Evolutionary conservation across 306 rosid genomes (phyloP).

Genomic region (Malus sylvestris): DNA sequence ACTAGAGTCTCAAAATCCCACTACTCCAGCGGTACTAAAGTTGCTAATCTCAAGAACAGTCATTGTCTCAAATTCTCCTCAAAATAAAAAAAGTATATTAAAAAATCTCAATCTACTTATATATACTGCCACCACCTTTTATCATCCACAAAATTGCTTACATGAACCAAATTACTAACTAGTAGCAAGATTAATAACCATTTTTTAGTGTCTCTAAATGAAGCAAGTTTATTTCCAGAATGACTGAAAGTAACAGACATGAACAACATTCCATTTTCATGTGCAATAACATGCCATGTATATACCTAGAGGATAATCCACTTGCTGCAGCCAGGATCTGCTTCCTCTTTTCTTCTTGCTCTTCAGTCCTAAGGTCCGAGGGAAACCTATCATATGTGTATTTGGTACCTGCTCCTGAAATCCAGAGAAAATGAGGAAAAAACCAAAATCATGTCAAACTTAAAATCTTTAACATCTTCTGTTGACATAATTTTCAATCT

Average conservation of each 20-base stretch:
- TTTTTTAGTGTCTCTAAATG: background rate
- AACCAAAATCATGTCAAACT: background rate
- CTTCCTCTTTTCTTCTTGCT: slow-evolving; percentile 87
- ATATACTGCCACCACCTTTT: background rate
- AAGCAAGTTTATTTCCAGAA: slow-evolving; percentile 12
- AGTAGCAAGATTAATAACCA: background rate
- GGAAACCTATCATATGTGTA: slow-evolving; percentile 88
- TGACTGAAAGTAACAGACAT: background rate
- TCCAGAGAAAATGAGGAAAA: slow-evolving; percentile 3
- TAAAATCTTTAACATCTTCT: background rate
- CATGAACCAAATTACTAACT: background rate
- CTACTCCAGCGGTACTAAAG: background rate
- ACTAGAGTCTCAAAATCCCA: background rate
- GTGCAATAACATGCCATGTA: slow-evolving; percentile 5
- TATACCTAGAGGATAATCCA: slow-evolving; percentile 80
- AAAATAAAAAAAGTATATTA: too few species aligned
- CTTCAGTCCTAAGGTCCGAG: slow-evolving; percentile 65
- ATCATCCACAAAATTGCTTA: background rate
- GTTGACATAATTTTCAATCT: background rate
- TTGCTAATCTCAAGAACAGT: background rate
- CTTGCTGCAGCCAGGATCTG: slow-evolving; percentile 78
- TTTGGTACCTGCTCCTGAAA: slow-evolving; percentile 71
- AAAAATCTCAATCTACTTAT: background rate
- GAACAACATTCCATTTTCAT: background rate
- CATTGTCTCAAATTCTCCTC: background rate